Conservation (phyloP, 352 stramenopile genomes). For the Phytophthora brassicae region DNA sequence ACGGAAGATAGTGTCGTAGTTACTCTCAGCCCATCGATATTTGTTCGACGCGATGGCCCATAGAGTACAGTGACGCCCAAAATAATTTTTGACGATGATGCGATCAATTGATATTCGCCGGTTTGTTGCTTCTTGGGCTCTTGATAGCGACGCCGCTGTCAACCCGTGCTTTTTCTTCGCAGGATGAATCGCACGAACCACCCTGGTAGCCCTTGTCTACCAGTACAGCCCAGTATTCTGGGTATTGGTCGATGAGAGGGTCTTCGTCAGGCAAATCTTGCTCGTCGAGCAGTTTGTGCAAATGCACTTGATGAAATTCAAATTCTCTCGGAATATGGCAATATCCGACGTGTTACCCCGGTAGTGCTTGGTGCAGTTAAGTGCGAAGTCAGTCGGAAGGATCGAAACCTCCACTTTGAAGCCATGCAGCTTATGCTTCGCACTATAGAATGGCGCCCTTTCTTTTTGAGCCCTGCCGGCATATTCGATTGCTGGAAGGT, state of each 20-base stretch:
- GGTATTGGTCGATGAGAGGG: background rate
- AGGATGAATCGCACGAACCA: no score
- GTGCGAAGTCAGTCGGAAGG: background rate
- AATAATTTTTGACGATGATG: background rate
- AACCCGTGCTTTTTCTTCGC: no score
- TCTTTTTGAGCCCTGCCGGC: background rate
- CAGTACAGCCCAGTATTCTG: background rate
- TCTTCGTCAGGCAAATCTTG: background rate
- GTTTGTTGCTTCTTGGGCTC: no score
- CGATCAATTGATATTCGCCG: background rate
- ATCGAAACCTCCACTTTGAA: constrained; percentile 1
- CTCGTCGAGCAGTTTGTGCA: background rate
- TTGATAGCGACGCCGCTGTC: background rate
- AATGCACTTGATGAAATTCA: background rate
- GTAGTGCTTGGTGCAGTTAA: constrained; percentile 1
- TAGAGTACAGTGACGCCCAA: background rate
- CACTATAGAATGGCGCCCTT: constrained; percentile 4
- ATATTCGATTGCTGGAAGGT: constrained; percentile 4
- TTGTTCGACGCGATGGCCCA: constrained; percentile 3
- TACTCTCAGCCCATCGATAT: background rate
- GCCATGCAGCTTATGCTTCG: constrained; percentile 6
- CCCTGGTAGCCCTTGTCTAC: background rate
- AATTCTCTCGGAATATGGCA: constrained; percentile 4
- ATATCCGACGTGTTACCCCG: constrained; percentile 1
- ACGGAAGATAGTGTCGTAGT: constrained; percentile 4